These are phyloP conservation scores for Endocarpon pusillum DNA, from an alignment of 495 filamentous ascomycete genomes.

Conservation along the genomic window DNA sequence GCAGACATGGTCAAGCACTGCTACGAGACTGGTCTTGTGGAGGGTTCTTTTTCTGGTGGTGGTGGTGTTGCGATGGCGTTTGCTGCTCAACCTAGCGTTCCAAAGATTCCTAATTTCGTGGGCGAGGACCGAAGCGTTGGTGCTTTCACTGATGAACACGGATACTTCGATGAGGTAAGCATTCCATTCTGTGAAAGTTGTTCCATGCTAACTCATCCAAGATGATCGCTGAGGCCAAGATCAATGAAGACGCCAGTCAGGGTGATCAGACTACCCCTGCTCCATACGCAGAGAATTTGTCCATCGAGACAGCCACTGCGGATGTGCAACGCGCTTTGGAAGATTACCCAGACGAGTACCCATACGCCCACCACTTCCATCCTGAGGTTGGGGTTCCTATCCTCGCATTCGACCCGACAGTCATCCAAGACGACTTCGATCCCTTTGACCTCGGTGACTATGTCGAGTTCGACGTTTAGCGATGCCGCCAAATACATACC, in stretches of 20 bases:
- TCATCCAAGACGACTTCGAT: conserved; percentile 8
- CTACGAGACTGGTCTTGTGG: conserved; percentile 16
- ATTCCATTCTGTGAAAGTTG: not conserved
- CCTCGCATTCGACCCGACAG: not conserved
- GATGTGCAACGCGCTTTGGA: not conserved
- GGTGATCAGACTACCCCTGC: not conserved
- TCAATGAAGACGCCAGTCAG: not conserved
- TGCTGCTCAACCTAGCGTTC: not conserved
- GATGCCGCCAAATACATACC: too few relatives aligned
- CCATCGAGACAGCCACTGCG: not conserved
- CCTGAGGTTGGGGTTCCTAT: not conserved
- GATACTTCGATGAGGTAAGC: too few relatives aligned
- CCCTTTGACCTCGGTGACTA: conserved; percentile 9
- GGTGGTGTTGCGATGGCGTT: not conserved
- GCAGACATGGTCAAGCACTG: conserved; percentile 18
- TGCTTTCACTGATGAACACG: too few relatives aligned
- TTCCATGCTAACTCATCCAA: not conserved
- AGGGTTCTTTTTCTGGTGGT: conserved; percentile 1
- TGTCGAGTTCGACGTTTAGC: not conserved
- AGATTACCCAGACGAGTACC: not conserved
- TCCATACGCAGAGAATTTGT: not conserved
- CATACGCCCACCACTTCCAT: not conserved
- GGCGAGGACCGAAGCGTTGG: too few relatives aligned
- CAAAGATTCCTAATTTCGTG: too few relatives aligned
- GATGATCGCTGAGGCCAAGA: not conserved